Evolutionary conservation across 495 filamentous ascomycete species (phyloP), one percentile per base, ranked within the genome.

Genomic region (Pseudomonodictys pantanalensis): DNA sequence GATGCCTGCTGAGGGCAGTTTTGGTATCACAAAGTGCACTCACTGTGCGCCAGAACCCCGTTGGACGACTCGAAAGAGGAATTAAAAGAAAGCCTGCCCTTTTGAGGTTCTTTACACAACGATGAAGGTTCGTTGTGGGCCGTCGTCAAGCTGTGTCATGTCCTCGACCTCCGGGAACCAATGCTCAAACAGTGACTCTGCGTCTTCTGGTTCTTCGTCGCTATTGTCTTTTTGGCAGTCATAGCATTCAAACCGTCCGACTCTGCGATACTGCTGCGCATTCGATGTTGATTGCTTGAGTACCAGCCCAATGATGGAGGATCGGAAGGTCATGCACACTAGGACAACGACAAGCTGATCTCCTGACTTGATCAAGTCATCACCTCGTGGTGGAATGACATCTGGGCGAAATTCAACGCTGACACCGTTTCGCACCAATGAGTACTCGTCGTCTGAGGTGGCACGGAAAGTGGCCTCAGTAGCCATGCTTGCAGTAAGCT

Each of bases 141-240:
- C 56, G 17, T 65, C 52, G 17, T 65, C 62, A 4, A 65, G 46
- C 44, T 55, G 33, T 20, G 56, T 60, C 57, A 65, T 65, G 39
- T 65, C 62, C 25, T 65, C 62, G 10, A 65, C 41, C 29, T 65
- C 62, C 8, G 62, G 62, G 26, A 65, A 65, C 62, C 62, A 65
- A 25, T 60, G 46, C 24, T 45, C 39, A 24, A 65, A 56, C 10
- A 65, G 45, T 10, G 62, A 30, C 24, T 65, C 62, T 23, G 62
- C 62, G 29, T 65, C 62, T 26, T 59, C 51, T 0, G 62, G 45
- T 26, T 65, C 62, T 1, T 56, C 45, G 24, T 51, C 46, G 20
- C 29, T 52, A 17, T 28, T 25, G 11, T 60, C 52, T 26, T 23
- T 20, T 18, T 56, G 56, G 38, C 62, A 65, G 15, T 65, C 62